These are phyloP conservation scores for Zanthoxylum bungeanum DNA, from an alignment of 345 rosid genomes.

Conservation along the genomic window DNA sequence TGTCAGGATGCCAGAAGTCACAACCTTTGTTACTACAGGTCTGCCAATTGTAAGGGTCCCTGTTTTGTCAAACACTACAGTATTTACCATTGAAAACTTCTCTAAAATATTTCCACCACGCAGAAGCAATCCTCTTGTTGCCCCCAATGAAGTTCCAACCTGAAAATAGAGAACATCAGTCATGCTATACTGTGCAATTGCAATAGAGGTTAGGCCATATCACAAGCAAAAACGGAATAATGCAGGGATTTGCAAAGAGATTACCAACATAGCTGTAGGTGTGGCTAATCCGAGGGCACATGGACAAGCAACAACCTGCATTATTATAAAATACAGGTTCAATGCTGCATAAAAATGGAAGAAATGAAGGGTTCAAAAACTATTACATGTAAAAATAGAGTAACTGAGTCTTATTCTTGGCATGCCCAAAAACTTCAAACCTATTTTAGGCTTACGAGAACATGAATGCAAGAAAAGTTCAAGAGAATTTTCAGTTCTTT, in stretches of 20 bases:
- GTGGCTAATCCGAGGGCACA: conserved; percentile 99
- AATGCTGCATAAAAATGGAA: not conserved
- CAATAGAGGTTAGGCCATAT: conserved; percentile 13
- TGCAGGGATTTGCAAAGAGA: conserved; percentile 17
- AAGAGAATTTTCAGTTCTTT: not conserved
- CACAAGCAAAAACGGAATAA: conserved; percentile 12
- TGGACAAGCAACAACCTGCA: conserved; percentile 97
- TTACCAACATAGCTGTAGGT: conserved; percentile 96
- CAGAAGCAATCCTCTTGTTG: conserved; percentile 87
- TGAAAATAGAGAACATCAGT: conserved; percentile 16
- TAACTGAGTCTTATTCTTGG: not conserved
- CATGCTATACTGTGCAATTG: not conserved
- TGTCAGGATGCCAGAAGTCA: conserved; percentile 36
- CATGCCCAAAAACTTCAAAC: not conserved
- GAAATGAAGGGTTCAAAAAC: not conserved
- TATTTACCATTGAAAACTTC: conserved; percentile 78
- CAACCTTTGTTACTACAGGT: conserved; percentile 78
- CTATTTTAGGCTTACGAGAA: not conserved
- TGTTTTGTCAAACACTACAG: conserved; percentile 89
- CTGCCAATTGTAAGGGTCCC: conserved; percentile 91
- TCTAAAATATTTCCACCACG: conserved; percentile 91
- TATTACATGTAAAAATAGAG: not conserved
- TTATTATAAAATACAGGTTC: conserved; percentile 24
- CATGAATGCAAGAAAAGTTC: not conserved
- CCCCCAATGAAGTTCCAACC: conserved; percentile 97